A percentile compares a stretch with the other conserved stretches of the same genome.
phyloP scores from a whole-genome alignment of 2,329 filamentous ascomycete species.

The Waltergamsia citrina region DNA sequence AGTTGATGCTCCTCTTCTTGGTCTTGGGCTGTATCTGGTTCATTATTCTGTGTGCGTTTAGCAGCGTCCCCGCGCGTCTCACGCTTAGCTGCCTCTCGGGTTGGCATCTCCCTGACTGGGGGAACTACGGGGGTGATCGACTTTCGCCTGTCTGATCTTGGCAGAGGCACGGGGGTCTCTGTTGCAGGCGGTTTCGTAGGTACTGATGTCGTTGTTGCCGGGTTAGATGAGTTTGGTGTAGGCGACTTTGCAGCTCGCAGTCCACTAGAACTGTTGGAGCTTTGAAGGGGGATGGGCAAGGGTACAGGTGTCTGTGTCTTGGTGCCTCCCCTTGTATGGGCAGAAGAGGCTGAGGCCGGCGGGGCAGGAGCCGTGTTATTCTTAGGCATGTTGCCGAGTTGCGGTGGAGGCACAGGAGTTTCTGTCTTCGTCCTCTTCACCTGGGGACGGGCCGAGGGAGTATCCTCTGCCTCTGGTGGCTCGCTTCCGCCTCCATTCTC shows the following conservation, averaged over 20 bases:
- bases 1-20: constrained; percentile 8
- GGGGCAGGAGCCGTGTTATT: neutral
- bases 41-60: constrained; percentile 21
- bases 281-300: constrained; percentile 21
- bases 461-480: constrained; percentile 15
- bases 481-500: constrained; percentile 17
- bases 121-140: constrained; percentile 20
- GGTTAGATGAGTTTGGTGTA: constrained; percentile 15
- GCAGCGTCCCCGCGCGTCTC: constrained; percentile 34
- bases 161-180: constrained; percentile 26
- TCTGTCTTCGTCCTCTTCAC: constrained; percentile 47
- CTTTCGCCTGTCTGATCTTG: constrained; percentile 20
- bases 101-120: constrained; percentile 14
- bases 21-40: constrained; percentile 9
- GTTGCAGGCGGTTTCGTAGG: constrained; percentile 20
- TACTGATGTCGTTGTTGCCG: constrained; percentile 19
- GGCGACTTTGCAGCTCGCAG: constrained; percentile 14
- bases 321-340: neutral
- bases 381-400: constrained; percentile 9
- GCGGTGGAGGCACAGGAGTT: constrained; percentile 42
- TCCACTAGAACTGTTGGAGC: constrained; percentile 10
- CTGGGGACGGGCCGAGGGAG: constrained; percentile 24
- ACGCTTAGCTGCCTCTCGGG: constrained; percentile 23
- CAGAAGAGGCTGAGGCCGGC: neutral
- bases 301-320: constrained; percentile 33